Evolutionary conservation across 1,284 basidiomycete genomes (phyloP).

Genomic region (Fomitopsis palustris): DNA sequence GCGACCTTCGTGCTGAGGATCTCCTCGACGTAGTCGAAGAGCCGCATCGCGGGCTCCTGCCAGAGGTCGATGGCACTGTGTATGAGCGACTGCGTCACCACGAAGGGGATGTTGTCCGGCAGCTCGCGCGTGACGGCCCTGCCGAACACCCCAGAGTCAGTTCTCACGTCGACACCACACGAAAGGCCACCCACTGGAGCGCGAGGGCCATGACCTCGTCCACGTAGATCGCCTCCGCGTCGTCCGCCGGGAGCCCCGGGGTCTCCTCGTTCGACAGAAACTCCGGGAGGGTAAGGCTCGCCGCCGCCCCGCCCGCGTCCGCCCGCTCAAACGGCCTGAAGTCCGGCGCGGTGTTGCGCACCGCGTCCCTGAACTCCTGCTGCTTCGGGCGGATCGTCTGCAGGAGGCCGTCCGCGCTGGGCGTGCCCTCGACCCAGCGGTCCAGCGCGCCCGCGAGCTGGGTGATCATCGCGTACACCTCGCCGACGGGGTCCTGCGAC

Average conservation of each 20-base stretch:
- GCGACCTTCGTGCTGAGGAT: constrained; percentile 39
- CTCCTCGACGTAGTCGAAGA: constrained; percentile 44
- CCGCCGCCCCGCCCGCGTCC: constrained; percentile 9
- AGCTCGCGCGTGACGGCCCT: constrained; percentile 69
- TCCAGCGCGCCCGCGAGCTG: constrained; percentile 44
- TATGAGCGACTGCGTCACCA: constrained; percentile 53
- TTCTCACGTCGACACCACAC: too few species aligned
- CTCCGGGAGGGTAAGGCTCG: constrained; percentile 5
- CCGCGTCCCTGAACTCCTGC: constrained; percentile 40
- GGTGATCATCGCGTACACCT: constrained; percentile 47
- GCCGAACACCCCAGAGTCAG: not conserved
- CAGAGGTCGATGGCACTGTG: constrained; percentile 42
- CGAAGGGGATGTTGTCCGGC: constrained; percentile 61
- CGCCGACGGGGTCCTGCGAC: constrained; percentile 50
- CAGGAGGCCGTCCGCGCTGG: constrained; percentile 45
- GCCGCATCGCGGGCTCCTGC: constrained; percentile 40
- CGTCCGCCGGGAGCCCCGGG: constrained; percentile 9
- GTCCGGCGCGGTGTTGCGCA: constrained; percentile 51
- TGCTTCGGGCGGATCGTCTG: constrained; percentile 52
- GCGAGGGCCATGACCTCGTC: constrained; percentile 53
- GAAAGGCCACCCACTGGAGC: constrained; percentile 36
- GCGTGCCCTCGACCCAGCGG: constrained; percentile 47
- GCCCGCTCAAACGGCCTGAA: constrained; percentile 33
- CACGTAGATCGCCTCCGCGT: constrained; percentile 40
- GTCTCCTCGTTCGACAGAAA: constrained; percentile 44